Base-by-base conservation (phyloP, 2,329 filamentous ascomycete species). In the Westerdykella aurantiaca region DNA sequence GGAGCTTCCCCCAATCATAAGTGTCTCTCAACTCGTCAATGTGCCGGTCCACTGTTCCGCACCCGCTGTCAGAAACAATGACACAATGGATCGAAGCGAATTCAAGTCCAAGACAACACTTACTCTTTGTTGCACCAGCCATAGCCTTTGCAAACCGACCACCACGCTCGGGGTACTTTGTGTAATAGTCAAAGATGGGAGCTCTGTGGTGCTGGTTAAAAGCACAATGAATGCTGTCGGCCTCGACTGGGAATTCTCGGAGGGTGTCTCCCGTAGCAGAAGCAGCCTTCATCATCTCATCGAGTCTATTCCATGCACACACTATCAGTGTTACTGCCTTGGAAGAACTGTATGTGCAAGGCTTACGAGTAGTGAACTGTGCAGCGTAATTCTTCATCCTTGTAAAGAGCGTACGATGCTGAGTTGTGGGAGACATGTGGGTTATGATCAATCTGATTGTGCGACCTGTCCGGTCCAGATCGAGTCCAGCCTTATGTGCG, bases 101-200 rank as follows among this genome's bases (percentile, higher is more conserved):
- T n/a, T n/a, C n/a, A n/a, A n/a, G n/a, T n/a, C n/a, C n/a, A n/a
- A n/a, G n/a, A n/a, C n/a, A n/a, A n/a, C n/a, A n/a, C n/a, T n/a
- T n/a, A n/a, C n/a, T n/a, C n/a, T 54, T 50, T 12, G 54, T 47
- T 29, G 55, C 48, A 2, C 58, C 48, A 7, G 51, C 54, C 61
- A 66, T 64, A 2, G 61, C 63, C 13, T 50, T 52, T 3, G 55
- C 52, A 45, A 66, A 66, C 10, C 63, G 47, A 22, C 42, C 48
- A 12, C 51, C 58, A 18, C 48, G 43, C n/a, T 50, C 47, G 2
- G 59, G 55, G 14, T 58, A 41, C 38, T 60, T 31, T 33, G 55
- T 48, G 37, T 63, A 65, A 37, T 47, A 66, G 12, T 58, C 23
- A 39, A 60, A 67, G 7, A 57, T 34, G 1, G 57, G 46, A 4